These are phyloP conservation scores for Penicillium sp. DNA, from an alignment of 2,329 filamentous ascomycete genomes.

Conservation along the genomic window DNA sequence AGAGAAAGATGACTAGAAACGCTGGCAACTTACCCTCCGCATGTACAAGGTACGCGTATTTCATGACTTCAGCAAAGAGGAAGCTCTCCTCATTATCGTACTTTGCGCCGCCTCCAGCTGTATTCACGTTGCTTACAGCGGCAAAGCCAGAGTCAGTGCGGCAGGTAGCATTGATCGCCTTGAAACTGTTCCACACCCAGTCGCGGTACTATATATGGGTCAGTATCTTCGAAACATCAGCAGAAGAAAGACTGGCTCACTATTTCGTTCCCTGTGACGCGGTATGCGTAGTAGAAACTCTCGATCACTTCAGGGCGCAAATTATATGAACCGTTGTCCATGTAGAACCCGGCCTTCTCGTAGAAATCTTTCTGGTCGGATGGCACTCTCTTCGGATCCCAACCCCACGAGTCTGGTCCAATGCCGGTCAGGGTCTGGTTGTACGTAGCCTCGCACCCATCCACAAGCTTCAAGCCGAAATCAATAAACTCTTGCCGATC, in stretches of 20 bases:
- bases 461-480: constrained; percentile 69
- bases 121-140: constrained; percentile 65
- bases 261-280: constrained; percentile 68
- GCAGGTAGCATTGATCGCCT: constrained; percentile 63
- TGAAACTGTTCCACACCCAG: constrained; percentile 78
- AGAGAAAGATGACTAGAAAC: neutral
- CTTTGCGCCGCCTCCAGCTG: constrained; percentile 57
- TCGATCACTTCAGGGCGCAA: constrained; percentile 80
- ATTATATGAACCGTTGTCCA: constrained; percentile 59
- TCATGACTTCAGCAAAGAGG: constrained; percentile 82
- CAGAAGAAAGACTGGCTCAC: constrained; percentile 19
- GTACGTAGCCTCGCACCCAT: constrained; percentile 74
- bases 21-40: constrained; percentile 36
- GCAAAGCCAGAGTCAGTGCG: constrained; percentile 65
- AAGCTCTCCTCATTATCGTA: constrained; percentile 80
- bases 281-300: constrained; percentile 82
- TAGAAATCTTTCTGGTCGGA: constrained; percentile 59
- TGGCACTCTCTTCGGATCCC: constrained; percentile 54
- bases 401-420: constrained; percentile 70
- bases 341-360: constrained; percentile 67
- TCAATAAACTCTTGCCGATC: constrained; percentile 64
- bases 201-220: constrained; percentile 61
- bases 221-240: constrained; percentile 1
- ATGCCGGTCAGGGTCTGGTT: constrained; percentile 65
- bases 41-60: constrained; percentile 75